phyloP scores from a whole-genome alignment of 2,329 filamentous ascomycete species.

The Calonectria crousiana region DNA sequence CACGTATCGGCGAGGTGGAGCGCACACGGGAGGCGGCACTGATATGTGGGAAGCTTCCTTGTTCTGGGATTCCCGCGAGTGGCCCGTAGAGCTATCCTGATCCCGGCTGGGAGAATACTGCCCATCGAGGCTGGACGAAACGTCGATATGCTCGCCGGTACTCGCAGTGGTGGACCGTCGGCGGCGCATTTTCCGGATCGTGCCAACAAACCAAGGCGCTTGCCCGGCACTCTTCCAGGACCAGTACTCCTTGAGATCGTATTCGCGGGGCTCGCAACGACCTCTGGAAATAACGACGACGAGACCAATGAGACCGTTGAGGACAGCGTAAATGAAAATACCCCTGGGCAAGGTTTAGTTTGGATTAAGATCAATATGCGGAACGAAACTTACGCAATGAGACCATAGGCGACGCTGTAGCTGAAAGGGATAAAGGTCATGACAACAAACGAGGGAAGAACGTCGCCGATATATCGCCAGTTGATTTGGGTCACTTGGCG shows the following conservation, averaged over 20 bases:
- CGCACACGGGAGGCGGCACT: background rate
- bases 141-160: background rate
- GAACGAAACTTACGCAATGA: constrained; percentile 71
- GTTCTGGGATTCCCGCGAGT: constrained; percentile 30
- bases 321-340: constrained; percentile 64
- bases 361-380: background rate
- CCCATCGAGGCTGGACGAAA: background rate
- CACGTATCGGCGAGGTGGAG: background rate
- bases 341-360: constrained; percentile 49
- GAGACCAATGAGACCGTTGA: constrained; percentile 62
- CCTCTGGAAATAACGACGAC: constrained; percentile 59
- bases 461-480: constrained; percentile 82
- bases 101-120: background rate
- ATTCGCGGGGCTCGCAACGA: constrained; percentile 61
- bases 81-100: constrained; percentile 23
- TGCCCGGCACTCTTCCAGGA: constrained; percentile 63
- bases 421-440: constrained; percentile 82
- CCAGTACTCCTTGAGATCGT: constrained; percentile 69
- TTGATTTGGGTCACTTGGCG: constrained; percentile 81
- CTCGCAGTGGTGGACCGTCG: constrained; percentile 15
- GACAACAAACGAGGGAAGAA: constrained; percentile 80
- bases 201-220: constrained; percentile 62
- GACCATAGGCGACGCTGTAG: constrained; percentile 82
- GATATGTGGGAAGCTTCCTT: constrained; percentile 38
- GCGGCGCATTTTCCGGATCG: constrained; percentile 39